Conservation (phyloP, 306 rosid genomes). For the Vicia villosa region DNA sequence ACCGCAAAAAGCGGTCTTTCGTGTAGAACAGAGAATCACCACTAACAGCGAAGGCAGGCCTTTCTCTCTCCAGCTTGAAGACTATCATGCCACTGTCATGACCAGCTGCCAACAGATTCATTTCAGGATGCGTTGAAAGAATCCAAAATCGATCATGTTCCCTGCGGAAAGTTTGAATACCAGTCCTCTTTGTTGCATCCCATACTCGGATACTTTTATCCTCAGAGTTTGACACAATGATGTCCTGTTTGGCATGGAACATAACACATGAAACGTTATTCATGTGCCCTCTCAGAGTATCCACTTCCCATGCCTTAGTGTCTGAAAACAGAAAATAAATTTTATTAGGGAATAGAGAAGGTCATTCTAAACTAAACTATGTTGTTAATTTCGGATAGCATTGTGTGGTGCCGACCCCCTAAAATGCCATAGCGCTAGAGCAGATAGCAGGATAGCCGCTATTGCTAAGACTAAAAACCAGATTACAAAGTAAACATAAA, state of each 20-base stretch:
- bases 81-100: slow-evolving; percentile 98
- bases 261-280: slow-evolving; percentile 95
- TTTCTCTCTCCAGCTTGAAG: slow-evolving; percentile 91
- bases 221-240: slow-evolving; percentile 93
- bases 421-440: too few species aligned
- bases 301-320: slow-evolving; percentile 99
- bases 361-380: not conserved
- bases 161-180: slow-evolving; percentile 92
- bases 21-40: slow-evolving; percentile 77
- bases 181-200: slow-evolving; percentile 94
- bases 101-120: slow-evolving; percentile 97
- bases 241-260: slow-evolving; percentile 97
- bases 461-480: too few species aligned
- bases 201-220: slow-evolving; percentile 96
- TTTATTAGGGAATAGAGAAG: slow-evolving; percentile 30
- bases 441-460: too few species aligned
- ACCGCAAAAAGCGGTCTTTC: slow-evolving; percentile 85
- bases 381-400: too few species aligned
- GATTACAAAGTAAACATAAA: too few species aligned
- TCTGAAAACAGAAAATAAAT: slow-evolving; percentile 54
- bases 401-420: too few species aligned
- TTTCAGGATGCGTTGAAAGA: slow-evolving; percentile 94
- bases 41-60: slow-evolving; percentile 85
- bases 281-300: slow-evolving; percentile 96
- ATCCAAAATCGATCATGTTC: slow-evolving; percentile 99